Base-by-base conservation (phyloP, 257 asterid genomes). In the Penstemon eatonii region DNA sequence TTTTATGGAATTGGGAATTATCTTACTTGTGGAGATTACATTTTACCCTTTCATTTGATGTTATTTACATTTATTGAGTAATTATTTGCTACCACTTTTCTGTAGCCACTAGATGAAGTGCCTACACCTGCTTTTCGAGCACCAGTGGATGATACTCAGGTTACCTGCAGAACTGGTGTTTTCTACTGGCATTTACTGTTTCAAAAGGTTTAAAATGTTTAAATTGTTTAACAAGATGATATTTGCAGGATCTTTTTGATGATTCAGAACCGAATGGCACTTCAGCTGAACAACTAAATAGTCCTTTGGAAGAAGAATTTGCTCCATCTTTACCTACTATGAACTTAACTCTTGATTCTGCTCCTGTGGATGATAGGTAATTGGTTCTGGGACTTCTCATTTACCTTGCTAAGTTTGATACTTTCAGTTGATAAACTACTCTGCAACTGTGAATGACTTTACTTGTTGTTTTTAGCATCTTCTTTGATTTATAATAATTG, bases 341-440 rank as follows among this genome's bases (percentile, higher is more conserved):
- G 91, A 76, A 85, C 74, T 73, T 88, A 86, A 83, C 86, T 73
- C 80, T 90, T 75, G 99, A 93, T 82, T 87, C 95, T 64, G 94
- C 73, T 63, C 85, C 83, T 46, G 64, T 80, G 53, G 86, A 86
- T 80, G 92, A 85, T 59, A 81, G 91, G 97, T 88, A 66, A 65
- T 81, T 76, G 50, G 57, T 63, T 55, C 69, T 36, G 12, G 7
- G 66, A 53, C 8, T 19, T 61, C 19, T 36, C 52, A 50, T 59
- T 68, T 5, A 6, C 18, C 50, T 60, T 36, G 69, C 56, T 15
- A 19, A 38, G 37, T 56, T 64, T 73, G 40, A 49, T 66, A 63
- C 13, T 52, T 61, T 44, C 40, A 33, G 38, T 11, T 66, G 38
- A 63, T 63, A 40, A 65, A 33, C 60, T 45, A 68, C 40, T 15